Evolutionary conservation across 1,284 basidiomycete genomes (phyloP).

Genomic region (Puccinia horiana): DNA sequence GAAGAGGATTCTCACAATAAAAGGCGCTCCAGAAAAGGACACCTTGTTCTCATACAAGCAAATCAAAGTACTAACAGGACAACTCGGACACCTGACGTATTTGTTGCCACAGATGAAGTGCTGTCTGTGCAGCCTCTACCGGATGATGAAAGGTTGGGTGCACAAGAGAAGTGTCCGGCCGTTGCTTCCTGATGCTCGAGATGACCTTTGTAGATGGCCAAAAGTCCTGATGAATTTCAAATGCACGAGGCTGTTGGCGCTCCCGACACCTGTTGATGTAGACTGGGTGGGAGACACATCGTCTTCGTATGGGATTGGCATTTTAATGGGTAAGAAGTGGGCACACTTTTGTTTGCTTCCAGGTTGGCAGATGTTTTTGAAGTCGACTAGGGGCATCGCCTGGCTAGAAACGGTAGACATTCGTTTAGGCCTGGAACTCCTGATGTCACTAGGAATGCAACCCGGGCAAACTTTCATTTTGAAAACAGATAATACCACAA

Average conservation of each 20-base stretch:
- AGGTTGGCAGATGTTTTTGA: too few species aligned
- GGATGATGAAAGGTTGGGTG: not conserved
- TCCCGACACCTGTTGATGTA: not conserved
- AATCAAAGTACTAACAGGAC: not conserved
- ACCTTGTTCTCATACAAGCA: not conserved
- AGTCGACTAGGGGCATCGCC: too few species aligned
- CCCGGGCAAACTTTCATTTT: too few species aligned
- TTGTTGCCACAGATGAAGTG: slow-evolving; percentile 4
- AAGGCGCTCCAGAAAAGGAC: too few species aligned
- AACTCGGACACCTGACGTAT: too few species aligned
- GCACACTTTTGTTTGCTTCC: too few species aligned
- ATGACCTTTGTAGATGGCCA: not conserved
- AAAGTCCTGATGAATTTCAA: not conserved
- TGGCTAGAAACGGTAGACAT: too few species aligned
- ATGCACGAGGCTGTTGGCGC: not conserved
- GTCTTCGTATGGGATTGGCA: not conserved
- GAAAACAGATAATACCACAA: too few species aligned
- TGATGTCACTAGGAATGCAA: too few species aligned
- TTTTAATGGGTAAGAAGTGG: not conserved
- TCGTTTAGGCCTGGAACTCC: too few species aligned
- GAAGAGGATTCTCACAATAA: not conserved
- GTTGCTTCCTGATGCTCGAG: not conserved
- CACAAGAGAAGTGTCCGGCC: too few species aligned
- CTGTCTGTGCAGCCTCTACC: not conserved
- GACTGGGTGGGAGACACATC: slow-evolving; percentile 19